These are phyloP conservation scores for Kodamaea kakaduensis DNA, from an alignment of 805 yeast genomes.

Conservation along the genomic window DNA sequence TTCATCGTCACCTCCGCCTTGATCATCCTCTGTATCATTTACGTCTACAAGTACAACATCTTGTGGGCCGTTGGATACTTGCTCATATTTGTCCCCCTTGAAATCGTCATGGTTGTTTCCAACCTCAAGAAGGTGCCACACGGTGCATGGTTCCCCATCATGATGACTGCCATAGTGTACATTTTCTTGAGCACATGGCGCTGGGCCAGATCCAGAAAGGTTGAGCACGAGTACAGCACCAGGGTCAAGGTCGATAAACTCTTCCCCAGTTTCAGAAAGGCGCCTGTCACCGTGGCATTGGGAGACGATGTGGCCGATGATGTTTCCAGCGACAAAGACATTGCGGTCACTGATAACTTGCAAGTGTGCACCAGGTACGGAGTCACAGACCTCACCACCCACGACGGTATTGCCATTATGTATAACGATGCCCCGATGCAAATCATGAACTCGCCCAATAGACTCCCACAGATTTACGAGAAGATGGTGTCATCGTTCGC, in stretches of 20 bases:
- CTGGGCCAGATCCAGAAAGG: conserved; percentile 41
- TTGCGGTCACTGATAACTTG: conserved; percentile 5
- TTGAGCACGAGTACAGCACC: conserved; percentile 32
- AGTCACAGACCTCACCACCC: conserved; percentile 15
- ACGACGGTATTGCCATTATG: conserved; percentile 40
- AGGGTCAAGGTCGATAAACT: conserved; percentile 34
- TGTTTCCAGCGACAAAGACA: conserved; percentile 3
- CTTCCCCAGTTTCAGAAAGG: conserved; percentile 24
- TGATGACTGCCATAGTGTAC: conserved; percentile 38
- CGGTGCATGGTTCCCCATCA: conserved; percentile 62
- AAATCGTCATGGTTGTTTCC: conserved; percentile 42
- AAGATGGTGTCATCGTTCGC: conserved; percentile 38
- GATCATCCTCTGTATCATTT: conserved; percentile 42
- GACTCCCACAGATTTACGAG: conserved; percentile 42
- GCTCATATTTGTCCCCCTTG: conserved; percentile 44
- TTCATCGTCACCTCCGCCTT: conserved; percentile 49
- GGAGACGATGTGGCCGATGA: conserved; percentile 1
- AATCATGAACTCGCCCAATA: conserved; percentile 39
- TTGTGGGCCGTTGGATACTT: conserved; percentile 33
- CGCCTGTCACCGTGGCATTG: conserved; percentile 18
- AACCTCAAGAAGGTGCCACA: conserved; percentile 50
- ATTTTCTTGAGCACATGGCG: conserved; percentile 45
- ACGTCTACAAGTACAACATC: conserved; percentile 40
- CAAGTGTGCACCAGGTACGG: conserved; percentile 21
- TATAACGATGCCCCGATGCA: conserved; percentile 36